Conservation (phyloP, 192 early-diverging fungal genomes). For the Coemansia sp. region DNA sequence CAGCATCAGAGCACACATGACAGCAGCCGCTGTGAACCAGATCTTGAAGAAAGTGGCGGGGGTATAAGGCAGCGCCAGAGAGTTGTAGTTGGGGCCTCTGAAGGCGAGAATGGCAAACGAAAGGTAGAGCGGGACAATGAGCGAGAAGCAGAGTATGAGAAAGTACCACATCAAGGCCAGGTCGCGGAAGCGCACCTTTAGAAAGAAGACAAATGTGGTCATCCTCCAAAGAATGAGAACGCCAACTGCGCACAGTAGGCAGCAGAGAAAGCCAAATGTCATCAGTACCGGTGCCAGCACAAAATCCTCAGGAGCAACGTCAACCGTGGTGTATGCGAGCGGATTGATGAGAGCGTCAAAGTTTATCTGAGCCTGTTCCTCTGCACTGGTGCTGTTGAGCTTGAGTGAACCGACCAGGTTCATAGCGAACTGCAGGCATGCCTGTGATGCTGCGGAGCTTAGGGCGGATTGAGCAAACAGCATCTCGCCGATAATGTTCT, state of each 20-base stretch:
- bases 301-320: constrained; percentile 35
- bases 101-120: constrained; percentile 42
- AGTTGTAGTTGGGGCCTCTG: constrained; percentile 37
- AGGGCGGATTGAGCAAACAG: constrained; percentile 25
- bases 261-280: constrained; percentile 29
- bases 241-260: constrained; percentile 22
- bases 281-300: constrained; percentile 25
- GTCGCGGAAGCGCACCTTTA: constrained; percentile 32
- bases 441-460: constrained; percentile 7
- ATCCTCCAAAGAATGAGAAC: constrained; percentile 49
- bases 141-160: constrained; percentile 29
- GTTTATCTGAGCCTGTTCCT: constrained; percentile 11
- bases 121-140: constrained; percentile 30
- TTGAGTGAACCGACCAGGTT: constrained; percentile 19
- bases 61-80: constrained; percentile 30
- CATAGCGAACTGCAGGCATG: constrained; percentile 20
- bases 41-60: constrained; percentile 44
- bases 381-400: neutral
- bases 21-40: constrained; percentile 39
- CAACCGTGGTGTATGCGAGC: constrained; percentile 19
- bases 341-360: constrained; percentile 24
- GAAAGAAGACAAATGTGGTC: constrained; percentile 36
- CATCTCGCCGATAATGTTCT: constrained; percentile 28
- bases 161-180: constrained; percentile 38
- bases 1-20: constrained; percentile 16